Base-by-base conservation (phyloP, 768 basidiomycete genomes). In the Lactifluus volemus region DNA sequence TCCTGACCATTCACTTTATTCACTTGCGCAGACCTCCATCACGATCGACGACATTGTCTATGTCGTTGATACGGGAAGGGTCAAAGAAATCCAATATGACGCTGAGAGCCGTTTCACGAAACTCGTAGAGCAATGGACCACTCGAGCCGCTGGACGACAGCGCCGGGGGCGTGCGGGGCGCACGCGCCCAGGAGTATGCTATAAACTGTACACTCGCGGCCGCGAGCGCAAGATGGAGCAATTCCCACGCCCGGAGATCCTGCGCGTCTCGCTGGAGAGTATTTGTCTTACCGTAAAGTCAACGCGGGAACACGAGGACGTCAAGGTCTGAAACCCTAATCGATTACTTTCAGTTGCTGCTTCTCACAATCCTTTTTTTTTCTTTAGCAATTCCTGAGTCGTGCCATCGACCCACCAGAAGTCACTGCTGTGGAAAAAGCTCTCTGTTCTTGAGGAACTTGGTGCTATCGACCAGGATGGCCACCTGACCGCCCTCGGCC, bases 141-240 rank as follows among this genome's bases (percentile, higher is more conserved):
- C 83, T 7, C 81, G 79, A 60, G 94, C 94, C 0, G 87, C 89
- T 3, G 89, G 86, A 2, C 78, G 82, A 61, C 95, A 98, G 69
- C 77, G 95, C 58, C 76, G 93, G 62, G 95, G 95, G 61, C 83
- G 95, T 68, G 94, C 95, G 1, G 95, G 95, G 25, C 83, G 95
- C 57, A 94, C 89, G 2, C 84, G 80, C 60, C 83, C 87, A 0
- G 92, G 90, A 0, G 71, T 82, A 58, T 97, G 93, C 73, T 97
- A 88, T 74, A 97, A 93, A 73, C 75, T 97, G 4, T 97, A 88
- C 70, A 92, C 90, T 0, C 78, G 81, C 52, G 80, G 78, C 68
- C 85, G 85, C 61, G 88, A 90, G 72, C 74, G 76, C 45, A 79
- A 77, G 45, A 84, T 94, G 87, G 75, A 73, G 1, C 71, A 77